Conservation (phyloP, 106 monocot genomes). For the Acorus calamus region DNA sequence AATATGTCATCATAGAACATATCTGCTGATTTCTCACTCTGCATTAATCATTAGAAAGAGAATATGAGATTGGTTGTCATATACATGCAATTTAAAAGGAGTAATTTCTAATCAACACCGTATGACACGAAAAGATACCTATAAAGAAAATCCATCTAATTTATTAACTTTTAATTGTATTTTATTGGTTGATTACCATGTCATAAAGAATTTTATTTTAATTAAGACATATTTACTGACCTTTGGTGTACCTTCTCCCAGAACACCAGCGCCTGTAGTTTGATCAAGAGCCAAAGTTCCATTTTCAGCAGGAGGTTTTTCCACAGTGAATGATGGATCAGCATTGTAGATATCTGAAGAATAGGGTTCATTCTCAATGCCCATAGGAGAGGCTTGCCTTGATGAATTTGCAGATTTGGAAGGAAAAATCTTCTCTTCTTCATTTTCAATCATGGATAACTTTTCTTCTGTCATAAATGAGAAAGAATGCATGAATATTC, state of each 20-base stretch:
- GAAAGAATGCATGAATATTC: background rate
- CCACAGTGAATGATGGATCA: constrained; percentile 49
- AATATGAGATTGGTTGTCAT: no score
- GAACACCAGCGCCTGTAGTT: constrained; percentile 24
- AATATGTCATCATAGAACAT: constrained; percentile 98
- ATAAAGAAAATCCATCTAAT: no score
- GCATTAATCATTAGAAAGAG: background rate
- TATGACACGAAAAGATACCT: no score
- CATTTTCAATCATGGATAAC: constrained; percentile 6
- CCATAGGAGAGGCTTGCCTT: constrained; percentile 1
- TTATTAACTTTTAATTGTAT: no score
- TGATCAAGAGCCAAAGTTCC: constrained; percentile 24
- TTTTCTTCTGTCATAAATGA: constrained; percentile 17
- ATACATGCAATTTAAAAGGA: no score
- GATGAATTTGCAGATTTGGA: constrained; percentile 3
- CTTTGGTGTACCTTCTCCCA: constrained; percentile 90
- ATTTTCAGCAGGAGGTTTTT: constrained; percentile 62
- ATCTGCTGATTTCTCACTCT: constrained; percentile 89
- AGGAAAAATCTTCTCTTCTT: background rate
- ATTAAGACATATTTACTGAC: constrained; percentile 18
- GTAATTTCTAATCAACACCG: no score
- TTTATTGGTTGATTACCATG: no score
- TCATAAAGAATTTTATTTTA: background rate
- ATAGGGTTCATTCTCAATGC: constrained; percentile 21
- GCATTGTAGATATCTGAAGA: constrained; percentile 27